Percentiles rank a stretch among this genome's conserved stretches.
These are phyloP conservation scores for Coemansia sp. DNA, from an alignment of 192 early-diverging fungal genomes.

Conservation along the genomic window DNA sequence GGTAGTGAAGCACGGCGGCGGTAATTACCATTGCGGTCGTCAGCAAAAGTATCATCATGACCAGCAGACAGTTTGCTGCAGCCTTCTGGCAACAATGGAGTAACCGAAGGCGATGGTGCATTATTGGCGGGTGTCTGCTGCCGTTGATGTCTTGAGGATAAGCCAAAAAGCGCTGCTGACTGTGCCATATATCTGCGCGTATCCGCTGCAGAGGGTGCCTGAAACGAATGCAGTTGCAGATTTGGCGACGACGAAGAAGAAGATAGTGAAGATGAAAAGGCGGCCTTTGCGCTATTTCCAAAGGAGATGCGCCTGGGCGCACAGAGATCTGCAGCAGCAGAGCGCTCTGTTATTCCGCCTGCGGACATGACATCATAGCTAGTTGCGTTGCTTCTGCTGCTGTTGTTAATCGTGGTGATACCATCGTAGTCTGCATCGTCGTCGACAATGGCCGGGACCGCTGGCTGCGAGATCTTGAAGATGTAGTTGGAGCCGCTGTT, in stretches of 20 bases:
- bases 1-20: slow-evolving; percentile 3
- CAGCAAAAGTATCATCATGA: neutral
- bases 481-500: slow-evolving; percentile 86
- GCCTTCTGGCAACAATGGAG: slow-evolving; percentile 1
- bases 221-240: slow-evolving; percentile 9
- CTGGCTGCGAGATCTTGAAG: slow-evolving; percentile 49
- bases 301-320: slow-evolving; percentile 40
- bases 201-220: slow-evolving; percentile 32
- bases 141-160: slow-evolving; percentile 2
- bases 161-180: slow-evolving; percentile 46
- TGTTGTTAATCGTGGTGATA: slow-evolving; percentile 4
- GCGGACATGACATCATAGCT: neutral
- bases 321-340: slow-evolving; percentile 13
- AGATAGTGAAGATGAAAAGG: neutral
- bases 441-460: slow-evolving; percentile 46
- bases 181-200: slow-evolving; percentile 53
- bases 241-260: neutral
- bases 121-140: neutral
- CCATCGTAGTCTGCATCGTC: slow-evolving; percentile 35
- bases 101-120: neutral
- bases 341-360: neutral
- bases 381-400: neutral
- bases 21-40: neutral
- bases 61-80: neutral
- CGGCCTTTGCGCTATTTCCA: slow-evolving; percentile 5